Conservation (phyloP, 345 rosid species). For the Arabidopsis arenosa region DNA sequence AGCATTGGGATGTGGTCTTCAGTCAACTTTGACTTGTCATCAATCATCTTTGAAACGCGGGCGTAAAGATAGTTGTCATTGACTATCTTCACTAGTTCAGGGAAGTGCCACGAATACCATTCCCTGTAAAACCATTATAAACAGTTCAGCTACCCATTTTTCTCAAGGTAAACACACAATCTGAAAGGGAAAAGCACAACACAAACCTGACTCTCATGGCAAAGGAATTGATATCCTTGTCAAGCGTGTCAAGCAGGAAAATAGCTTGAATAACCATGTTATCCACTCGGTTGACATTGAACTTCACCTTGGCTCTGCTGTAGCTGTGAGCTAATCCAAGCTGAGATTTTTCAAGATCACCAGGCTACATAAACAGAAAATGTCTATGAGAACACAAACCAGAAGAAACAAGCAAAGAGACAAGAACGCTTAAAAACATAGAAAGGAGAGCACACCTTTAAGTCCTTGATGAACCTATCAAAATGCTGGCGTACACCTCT, state of each 20-base stretch:
- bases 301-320: constrained; percentile 97
- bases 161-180: background rate
- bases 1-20: constrained; percentile 63
- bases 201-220: constrained; percentile 96
- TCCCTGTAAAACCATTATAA: constrained; percentile 58
- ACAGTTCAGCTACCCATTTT: background rate
- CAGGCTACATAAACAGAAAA: constrained; percentile 53
- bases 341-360: constrained; percentile 92
- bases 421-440: background rate
- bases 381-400: background rate
- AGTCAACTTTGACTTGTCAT: constrained; percentile 66
- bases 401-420: background rate
- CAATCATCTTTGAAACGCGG: constrained; percentile 62
- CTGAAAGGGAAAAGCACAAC: background rate
- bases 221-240: constrained; percentile 88
- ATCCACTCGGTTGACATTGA: constrained; percentile 93
- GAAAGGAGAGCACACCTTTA: constrained; percentile 60
- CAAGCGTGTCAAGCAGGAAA: constrained; percentile 85
- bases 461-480: constrained; percentile 85
- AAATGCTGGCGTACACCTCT: constrained; percentile 90
- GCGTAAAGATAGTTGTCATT: constrained; percentile 88
- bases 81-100: constrained; percentile 91
- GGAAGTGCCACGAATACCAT: constrained; percentile 99
- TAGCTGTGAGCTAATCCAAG: constrained; percentile 98
- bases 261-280: constrained; percentile 98